Base-by-base conservation (phyloP, 2,329 filamentous ascomycete species). In the Neurospora crassa region DNA sequence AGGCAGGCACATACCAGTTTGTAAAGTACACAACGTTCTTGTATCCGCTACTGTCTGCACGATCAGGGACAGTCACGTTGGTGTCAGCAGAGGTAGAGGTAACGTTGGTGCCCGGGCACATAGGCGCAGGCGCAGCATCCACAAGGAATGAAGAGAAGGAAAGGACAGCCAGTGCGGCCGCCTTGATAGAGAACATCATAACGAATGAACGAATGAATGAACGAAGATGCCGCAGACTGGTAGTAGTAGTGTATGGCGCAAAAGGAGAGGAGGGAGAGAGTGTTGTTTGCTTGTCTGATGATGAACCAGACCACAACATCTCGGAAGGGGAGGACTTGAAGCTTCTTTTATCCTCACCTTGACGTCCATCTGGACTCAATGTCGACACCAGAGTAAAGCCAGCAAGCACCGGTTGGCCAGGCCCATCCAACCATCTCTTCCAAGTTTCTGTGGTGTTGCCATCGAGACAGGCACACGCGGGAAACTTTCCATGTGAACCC, bases 21-120 rank as follows among this genome's bases (percentile, higher is more conserved):
- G 81, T 81, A 70, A 84, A 84, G 74, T 84, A 85, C 11, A 82
- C 83, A 2, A 82, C 77, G 74, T 85, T 85, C 72, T 82, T 81
- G 72, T 83, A 83, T 6, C 77, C 75, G 47, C 47, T 0, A 24
- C 47, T 4, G 20, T 59, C 29, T 29, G 29, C 29, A 29, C 29
- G 29, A 29, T 29, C 29, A 29, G 29, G 29, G 3, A 3, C 29
- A 29, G 29, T 29, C 29, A 29, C 29, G 29, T 29, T 29, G 29
- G 29, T 29, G 29, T 29, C 29, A 29, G 29, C 3, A 29, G 29
- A 29, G 29, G 29, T 29, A 29, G 29, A 29, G 29, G 29, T 29
- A 5, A 29, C 4, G 29, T 29, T 29, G 29, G 29, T 29, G 29
- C 29, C 29, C 29, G 29, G 29, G 29, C 4, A 29, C 4, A 29